phyloP scores from a whole-genome alignment of 768 basidiomycete species.

The Rhodocollybia butyracea region DNA sequence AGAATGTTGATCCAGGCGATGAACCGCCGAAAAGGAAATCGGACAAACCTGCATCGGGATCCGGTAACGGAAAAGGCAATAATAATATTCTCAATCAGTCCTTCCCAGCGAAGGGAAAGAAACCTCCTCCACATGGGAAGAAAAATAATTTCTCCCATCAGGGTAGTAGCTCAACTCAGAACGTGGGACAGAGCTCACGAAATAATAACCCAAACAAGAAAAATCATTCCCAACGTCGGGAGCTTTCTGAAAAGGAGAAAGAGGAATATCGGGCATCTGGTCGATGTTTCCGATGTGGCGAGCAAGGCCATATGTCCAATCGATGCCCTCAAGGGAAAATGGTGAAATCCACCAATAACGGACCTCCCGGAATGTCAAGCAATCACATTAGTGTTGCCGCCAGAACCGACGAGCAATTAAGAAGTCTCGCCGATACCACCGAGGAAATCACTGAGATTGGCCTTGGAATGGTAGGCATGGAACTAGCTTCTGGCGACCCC shows the following conservation, averaged over 20 bases:
- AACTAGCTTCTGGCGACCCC: too few relatives aligned
- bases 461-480: neutral
- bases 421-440: neutral
- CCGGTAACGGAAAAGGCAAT: too few relatives aligned
- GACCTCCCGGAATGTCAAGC: slow-evolving; percentile 6
- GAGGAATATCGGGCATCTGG: slow-evolving; percentile 6
- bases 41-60: too few relatives aligned
- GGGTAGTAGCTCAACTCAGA: too few relatives aligned
- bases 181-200: too few relatives aligned
- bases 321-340: slow-evolving; percentile 7
- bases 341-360: neutral
- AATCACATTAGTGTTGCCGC: slow-evolving; percentile 1
- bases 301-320: slow-evolving; percentile 6
- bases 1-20: too few relatives aligned
- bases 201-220: neutral
- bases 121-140: too few relatives aligned
- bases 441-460: slow-evolving; percentile 2
- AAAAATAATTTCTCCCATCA: too few relatives aligned
- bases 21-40: too few relatives aligned
- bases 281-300: slow-evolving; percentile 9
- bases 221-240: neutral
- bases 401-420: neutral
- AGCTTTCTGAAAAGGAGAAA: slow-evolving; percentile 9
- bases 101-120: too few relatives aligned
- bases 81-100: too few relatives aligned